Evolutionary conservation across 352 stramenopile species (phyloP).

Genomic region (Blastocystis sp.): DNA sequence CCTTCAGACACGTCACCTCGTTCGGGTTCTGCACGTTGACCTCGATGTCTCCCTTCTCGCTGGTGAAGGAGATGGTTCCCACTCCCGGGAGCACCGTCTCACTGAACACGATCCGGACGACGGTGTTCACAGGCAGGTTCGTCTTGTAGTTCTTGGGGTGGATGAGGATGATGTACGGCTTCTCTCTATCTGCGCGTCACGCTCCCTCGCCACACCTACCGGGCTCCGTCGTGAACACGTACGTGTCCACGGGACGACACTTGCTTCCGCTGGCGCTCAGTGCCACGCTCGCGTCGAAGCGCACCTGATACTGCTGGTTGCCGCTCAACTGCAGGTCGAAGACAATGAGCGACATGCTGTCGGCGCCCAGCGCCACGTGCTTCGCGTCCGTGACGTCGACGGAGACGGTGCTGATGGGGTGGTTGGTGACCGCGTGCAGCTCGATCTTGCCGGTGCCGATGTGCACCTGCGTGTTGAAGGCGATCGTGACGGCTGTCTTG

Average conservation of each 20-base stretch:
- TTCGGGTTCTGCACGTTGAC: constrained; percentile 17
- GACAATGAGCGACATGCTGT: not conserved
- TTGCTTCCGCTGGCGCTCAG: constrained; percentile 30
- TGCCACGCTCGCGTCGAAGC: not conserved
- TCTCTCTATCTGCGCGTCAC: not conserved
- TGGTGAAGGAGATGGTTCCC: not conserved
- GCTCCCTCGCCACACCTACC: not conserved
- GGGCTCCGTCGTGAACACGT: not conserved
- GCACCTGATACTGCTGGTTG: constrained; percentile 13
- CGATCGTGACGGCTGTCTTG: constrained; percentile 18
- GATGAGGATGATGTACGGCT: constrained; percentile 26
- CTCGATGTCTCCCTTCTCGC: constrained; percentile 8
- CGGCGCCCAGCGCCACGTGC: not conserved
- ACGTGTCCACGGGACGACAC: not conserved
- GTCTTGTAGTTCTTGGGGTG: constrained; percentile 14
- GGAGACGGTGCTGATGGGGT: not conserved
- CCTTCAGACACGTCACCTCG: not conserved
- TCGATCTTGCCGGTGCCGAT: constrained; percentile 6
- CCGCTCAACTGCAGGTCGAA: not conserved
- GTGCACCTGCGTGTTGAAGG: not conserved
- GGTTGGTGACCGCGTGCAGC: not conserved
- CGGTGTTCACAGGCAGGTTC: not conserved
- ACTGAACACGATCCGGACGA: not conserved
- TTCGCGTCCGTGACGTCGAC: constrained; percentile 11
- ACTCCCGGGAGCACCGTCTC: not conserved